phyloP scores from a whole-genome alignment of 2,329 filamentous ascomycete genomes.

The Scopulariopsis brevicaulis region DNA sequence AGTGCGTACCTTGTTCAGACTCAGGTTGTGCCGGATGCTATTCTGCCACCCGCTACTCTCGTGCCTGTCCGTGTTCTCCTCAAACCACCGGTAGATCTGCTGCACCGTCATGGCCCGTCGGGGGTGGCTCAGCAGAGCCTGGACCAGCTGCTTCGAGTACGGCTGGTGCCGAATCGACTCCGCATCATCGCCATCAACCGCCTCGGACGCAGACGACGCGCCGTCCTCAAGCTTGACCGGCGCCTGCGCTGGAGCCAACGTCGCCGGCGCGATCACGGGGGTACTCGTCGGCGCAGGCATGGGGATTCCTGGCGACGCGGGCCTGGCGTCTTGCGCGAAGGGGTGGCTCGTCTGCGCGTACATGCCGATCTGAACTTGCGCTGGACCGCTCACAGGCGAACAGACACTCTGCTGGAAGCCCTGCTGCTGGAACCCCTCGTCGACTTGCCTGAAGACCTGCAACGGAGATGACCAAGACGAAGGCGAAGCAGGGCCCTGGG shows the following conservation, averaged over 20 bases:
- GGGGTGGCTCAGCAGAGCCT: conserved; percentile 58
- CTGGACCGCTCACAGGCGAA: not conserved
- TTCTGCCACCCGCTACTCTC: conserved; percentile 98
- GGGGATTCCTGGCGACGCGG: not conserved
- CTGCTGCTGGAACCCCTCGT: not conserved
- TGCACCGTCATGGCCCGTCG: conserved; percentile 65
- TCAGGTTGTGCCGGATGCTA: conserved; percentile 89
- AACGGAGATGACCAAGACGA: not conserved
- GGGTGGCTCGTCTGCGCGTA: not conserved
- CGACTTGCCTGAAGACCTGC: not conserved
- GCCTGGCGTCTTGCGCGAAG: not conserved
- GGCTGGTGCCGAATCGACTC: conserved; percentile 26
- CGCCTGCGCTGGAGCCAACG: not conserved
- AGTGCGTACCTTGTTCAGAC: conserved; percentile 76
- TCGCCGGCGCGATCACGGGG: not conserved
- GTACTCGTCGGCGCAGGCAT: not conserved
- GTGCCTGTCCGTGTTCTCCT: conserved; percentile 66
- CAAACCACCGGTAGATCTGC: conserved; percentile 87
- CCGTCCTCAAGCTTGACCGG: not conserved
- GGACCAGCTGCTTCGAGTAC: conserved; percentile 74
- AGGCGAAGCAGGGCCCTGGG: not conserved
- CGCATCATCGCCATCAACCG: not conserved
- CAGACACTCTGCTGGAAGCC: not conserved
- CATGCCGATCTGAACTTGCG: not conserved
- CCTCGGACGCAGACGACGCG: not conserved